phyloP scores from a whole-genome alignment of 805 yeast genomes.

The Spathaspora arborariae region DNA sequence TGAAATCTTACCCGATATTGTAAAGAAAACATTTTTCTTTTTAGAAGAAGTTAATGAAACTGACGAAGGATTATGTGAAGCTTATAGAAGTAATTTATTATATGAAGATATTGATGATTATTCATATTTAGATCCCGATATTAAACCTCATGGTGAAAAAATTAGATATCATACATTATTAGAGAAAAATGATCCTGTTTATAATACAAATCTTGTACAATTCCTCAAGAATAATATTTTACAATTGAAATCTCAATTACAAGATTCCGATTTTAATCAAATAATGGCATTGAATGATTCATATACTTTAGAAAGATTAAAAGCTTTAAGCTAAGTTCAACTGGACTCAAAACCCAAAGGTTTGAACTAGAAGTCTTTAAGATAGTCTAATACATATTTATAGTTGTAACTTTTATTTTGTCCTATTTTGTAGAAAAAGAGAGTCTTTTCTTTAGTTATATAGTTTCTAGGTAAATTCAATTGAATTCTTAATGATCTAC shows the following conservation, averaged over 20 bases:
- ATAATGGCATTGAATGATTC: slow-evolving; percentile 31
- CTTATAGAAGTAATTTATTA: slow-evolving; percentile 32
- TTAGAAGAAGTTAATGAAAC: slow-evolving; percentile 74
- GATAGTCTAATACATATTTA: no score
- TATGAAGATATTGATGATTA: slow-evolving; percentile 43
- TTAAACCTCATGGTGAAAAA: slow-evolving; percentile 42
- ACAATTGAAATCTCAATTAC: slow-evolving; percentile 21
- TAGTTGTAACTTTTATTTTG: neutral
- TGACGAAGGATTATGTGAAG: slow-evolving; percentile 28
- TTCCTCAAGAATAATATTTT: slow-evolving; percentile 33
- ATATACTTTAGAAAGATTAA: slow-evolving; percentile 30
- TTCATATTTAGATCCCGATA: slow-evolving; percentile 36
- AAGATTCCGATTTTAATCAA: slow-evolving; percentile 26
- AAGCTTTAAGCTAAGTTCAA: slow-evolving; percentile 1
- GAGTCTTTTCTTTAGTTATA: no score
- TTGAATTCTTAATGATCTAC: no score
- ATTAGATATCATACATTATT: slow-evolving; percentile 30
- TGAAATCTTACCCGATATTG: slow-evolving; percentile 22
- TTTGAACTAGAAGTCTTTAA: no score
- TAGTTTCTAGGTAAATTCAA: no score
- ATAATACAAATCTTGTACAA: slow-evolving; percentile 44
- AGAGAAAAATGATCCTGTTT: slow-evolving; percentile 30
- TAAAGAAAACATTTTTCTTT: slow-evolving; percentile 39
- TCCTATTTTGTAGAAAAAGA: no score
- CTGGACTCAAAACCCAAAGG: no score